A percentile compares a stretch with the other conserved stretches of the same genome.
Conservation (phyloP, 1,139 yeast genomes). For the Suhomyces guaymorum region DNA sequence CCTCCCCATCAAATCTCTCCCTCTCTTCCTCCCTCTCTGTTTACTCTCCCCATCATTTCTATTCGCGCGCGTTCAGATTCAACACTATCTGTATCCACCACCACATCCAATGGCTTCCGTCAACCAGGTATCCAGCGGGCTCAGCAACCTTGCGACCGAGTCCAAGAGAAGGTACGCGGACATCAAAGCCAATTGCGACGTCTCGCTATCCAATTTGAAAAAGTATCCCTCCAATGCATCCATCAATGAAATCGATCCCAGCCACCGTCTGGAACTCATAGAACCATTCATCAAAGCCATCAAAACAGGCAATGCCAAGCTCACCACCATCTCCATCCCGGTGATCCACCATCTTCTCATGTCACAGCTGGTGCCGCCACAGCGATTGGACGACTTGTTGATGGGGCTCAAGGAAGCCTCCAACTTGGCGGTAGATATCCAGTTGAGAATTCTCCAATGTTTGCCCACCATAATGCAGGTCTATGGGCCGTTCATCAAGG, state of each 20-base stretch:
- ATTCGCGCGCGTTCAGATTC: too few species aligned
- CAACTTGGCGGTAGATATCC: slow-evolving; percentile 76
- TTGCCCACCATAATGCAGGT: slow-evolving; percentile 72
- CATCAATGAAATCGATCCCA: slow-evolving; percentile 24
- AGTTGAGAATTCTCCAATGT: slow-evolving; percentile 81
- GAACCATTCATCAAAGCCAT: slow-evolving; percentile 76
- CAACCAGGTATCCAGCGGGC: slow-evolving; percentile 54
- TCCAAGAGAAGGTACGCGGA: slow-evolving; percentile 70
- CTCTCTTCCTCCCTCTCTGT: too few species aligned
- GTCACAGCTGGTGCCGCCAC: slow-evolving; percentile 43
- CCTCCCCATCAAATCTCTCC: too few species aligned
- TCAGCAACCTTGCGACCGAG: slow-evolving; percentile 62
- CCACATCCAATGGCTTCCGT: slow-evolving; percentile 43
- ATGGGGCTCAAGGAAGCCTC: slow-evolving; percentile 74
- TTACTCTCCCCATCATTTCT: too few species aligned
- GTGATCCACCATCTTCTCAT: slow-evolving; percentile 18
- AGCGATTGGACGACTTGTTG: slow-evolving; percentile 54
- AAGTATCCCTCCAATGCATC: slow-evolving; percentile 20
- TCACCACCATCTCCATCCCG: slow-evolving; percentile 58
- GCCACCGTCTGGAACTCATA: slow-evolving; percentile 53
- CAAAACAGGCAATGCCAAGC: slow-evolving; percentile 70
- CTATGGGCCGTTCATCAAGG: slow-evolving; percentile 58
- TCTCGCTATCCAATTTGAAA: slow-evolving; percentile 53
- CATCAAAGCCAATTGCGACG: slow-evolving; percentile 65
- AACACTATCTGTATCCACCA: too few species aligned